Conservation (phyloP, 495 filamentous ascomycete genomes). For the Xanthoparmelia taractica region DNA sequence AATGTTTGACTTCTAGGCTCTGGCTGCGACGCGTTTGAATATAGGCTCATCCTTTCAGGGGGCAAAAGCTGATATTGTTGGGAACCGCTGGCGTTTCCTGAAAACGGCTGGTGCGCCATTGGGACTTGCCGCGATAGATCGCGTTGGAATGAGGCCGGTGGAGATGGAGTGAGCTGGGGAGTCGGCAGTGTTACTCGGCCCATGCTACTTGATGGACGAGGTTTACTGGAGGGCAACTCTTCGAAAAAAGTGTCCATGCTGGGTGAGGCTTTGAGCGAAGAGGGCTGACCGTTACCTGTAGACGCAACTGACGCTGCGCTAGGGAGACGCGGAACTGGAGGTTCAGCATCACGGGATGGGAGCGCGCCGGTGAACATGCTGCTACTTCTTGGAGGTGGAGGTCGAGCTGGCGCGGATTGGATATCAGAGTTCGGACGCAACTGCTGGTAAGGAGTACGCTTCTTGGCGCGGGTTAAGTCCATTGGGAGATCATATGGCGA, state of each 20-base stretch:
- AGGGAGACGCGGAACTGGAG: constrained; percentile 27
- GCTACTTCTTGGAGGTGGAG: constrained; percentile 51
- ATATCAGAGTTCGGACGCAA: constrained; percentile 25
- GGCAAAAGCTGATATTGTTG: constrained; percentile 38
- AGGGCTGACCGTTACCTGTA: constrained; percentile 18
- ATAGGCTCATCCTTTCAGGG: constrained; percentile 56
- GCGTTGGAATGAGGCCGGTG: constrained; percentile 20
- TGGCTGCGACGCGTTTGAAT: constrained; percentile 39
- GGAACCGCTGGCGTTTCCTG: constrained; percentile 16
- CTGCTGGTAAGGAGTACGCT: constrained; percentile 43
- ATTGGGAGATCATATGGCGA: constrained; percentile 94
- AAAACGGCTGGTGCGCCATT: constrained; percentile 22
- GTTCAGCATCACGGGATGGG: constrained; percentile 21
- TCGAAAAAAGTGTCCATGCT: constrained; percentile 64
- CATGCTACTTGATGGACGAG: constrained; percentile 36
- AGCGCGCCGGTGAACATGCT: constrained; percentile 41
- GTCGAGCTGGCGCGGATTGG: constrained; percentile 37
- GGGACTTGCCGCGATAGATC: constrained; percentile 21
- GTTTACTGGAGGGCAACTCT: constrained; percentile 66
- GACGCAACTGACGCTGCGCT: constrained; percentile 15
- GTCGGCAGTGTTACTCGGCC: constrained; percentile 25
- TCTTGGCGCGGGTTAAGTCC: constrained; percentile 65
- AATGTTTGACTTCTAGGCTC: constrained; percentile 35
- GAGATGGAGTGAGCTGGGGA: constrained; percentile 26
- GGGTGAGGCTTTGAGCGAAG: constrained; percentile 25